Base-by-base conservation (phyloP, 345 rosid genomes). In the Triadica sebifera region DNA sequence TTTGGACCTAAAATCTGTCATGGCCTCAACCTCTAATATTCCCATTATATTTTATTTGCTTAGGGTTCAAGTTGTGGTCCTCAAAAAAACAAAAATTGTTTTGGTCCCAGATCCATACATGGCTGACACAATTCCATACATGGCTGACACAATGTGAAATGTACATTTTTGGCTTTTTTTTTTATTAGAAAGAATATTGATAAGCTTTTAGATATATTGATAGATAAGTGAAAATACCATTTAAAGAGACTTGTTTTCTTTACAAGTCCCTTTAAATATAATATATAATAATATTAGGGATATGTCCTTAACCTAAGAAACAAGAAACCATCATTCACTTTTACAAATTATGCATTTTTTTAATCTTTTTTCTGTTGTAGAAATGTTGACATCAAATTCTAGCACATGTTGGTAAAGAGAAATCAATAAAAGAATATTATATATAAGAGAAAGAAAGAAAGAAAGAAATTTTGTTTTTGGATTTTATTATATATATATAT, bases 1-100 rank as follows among this genome's bases (percentile, higher is more conserved):
- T 49, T 79, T 71, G 76, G 82, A 60, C 79, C 82, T 24, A 11
- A n/a, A 16, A 69, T 51, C 57, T 53, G 65, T 52, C 17, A 37
- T 41, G 56, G 52, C 72, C 61, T n/a, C 63, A 29, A 17, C 34
- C 34, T 29, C 34, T 2, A 29, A 29, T 29, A 29, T 29, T 39
- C n/a, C 22, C 70, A 11, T 52, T 55, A 50, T 13, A 2, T 13
- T 56, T 46, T 60, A 34, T 29, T 29, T 29, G 59, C 8, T 51
- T 12, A 19, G n/a, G 6, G 41, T 49, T 24, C 0, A 61, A 52
- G 13, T 12, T 50, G 65, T n/a, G 75, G 77, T 55, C 74, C n/a
- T n/a, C n/a, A n/a, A n/a, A n/a, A n/a, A n/a, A n/a, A n/a, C n/a
- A n/a, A n/a, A n/a, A n/a, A n/a, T n/a, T n/a, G n/a, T n/a, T 67